Conservation (phyloP, 768 basidiomycete genomes). For the Bullera alba region DNA sequence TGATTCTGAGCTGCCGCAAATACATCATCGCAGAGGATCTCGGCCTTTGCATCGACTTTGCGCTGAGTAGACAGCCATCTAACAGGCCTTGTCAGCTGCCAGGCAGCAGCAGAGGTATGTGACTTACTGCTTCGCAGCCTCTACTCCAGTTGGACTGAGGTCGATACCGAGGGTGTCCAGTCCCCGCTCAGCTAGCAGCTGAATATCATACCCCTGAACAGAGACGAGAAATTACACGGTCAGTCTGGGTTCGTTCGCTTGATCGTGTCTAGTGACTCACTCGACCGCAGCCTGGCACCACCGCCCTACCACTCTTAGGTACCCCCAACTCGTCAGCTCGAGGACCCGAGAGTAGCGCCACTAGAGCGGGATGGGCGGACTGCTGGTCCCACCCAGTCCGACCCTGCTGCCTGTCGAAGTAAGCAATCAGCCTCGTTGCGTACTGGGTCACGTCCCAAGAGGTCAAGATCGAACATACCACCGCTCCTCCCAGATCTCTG, state of each 20-base stretch:
- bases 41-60: neutral
- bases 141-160: slow-evolving; percentile 27
- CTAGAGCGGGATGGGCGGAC: slow-evolving; percentile 13
- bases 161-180: slow-evolving; percentile 31
- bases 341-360: neutral
- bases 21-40: neutral
- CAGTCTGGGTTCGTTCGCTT: neutral
- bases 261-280: slow-evolving; percentile 6
- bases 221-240: neutral
- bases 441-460: no score
- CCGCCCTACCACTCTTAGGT: slow-evolving; percentile 15
- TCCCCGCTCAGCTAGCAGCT: slow-evolving; percentile 27
- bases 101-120: neutral
- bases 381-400: slow-evolving; percentile 28
- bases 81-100: neutral
- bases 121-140: slow-evolving; percentile 27
- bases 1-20: slow-evolving; percentile 13
- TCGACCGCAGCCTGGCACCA: slow-evolving; percentile 30
- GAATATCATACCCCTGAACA: slow-evolving; percentile 39
- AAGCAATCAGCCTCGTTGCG: no score
- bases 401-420: slow-evolving; percentile 18
- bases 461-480: no score
- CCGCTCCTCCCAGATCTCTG: no score
- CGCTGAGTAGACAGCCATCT: neutral
- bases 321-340: slow-evolving; percentile 13